Base-by-base conservation (phyloP, 805 yeast species). In the Barnettozyma californica region DNA sequence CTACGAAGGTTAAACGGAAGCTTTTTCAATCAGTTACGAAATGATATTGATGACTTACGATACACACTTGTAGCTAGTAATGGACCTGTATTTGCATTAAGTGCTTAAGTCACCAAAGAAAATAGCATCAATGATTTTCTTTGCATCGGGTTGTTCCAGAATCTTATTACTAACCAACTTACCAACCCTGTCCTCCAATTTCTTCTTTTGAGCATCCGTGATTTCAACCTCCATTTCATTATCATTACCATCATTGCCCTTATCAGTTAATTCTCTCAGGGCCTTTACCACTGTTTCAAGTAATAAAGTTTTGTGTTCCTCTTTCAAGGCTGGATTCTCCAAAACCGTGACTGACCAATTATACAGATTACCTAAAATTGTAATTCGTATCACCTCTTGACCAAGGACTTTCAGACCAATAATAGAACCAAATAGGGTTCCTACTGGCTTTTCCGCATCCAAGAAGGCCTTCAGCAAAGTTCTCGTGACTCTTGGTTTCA, bases 401-500 rank as follows among this genome's bases (percentile, higher is more conserved):
- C 97, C 99, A 59, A 94, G 69, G 18, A 84, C 88, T 48, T 80
- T 77, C 59, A 94, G 75, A 6, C 98, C 99, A 43, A 80, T 77
- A 27, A 95, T 76, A 5, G 97, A 84, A 35, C 99, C 99, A 59
- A 86, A 94, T 53, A 90, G 89, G 0, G 98, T 89, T 2, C 96
- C 96, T 14, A 84, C 74, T 0, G 95, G 90, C 56, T 86, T 83
- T 34, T 84, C 79, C 8, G 90, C 76, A 59, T 91, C 96, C 65
- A 94, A 72, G 56, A 95, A 86, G 0, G 97, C 97, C 60, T 95
- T 82, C 51, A 95, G 72, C 47, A 95, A 71, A 1, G 99, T 95
- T 64, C 99, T 77, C 7, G 97, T 90, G 4, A 94, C 92, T 55
- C 98, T 78, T 27, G 98, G 97, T 60, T 88, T 87, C 56, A 94